These are phyloP conservation scores for Coelastrella sp. DNA, from an alignment of 139 green algal genomes.

Conservation along the genomic window DNA sequence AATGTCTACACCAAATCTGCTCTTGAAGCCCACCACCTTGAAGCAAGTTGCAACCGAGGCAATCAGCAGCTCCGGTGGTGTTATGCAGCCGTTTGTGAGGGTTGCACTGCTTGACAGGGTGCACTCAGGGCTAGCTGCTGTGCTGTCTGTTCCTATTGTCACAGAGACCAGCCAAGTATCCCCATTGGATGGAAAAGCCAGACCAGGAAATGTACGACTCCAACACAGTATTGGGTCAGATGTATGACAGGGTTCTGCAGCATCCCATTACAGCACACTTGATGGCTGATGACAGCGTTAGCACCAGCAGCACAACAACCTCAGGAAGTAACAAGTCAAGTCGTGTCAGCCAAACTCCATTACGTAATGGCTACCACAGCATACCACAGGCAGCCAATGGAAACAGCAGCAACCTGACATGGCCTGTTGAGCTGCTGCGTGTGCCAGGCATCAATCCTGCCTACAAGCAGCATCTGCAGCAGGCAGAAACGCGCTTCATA, in stretches of 20 bases:
- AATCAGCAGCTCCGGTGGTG: too few species aligned
- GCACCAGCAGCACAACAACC: too few species aligned
- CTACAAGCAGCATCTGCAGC: background rate
- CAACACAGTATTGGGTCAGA: constrained; percentile 13
- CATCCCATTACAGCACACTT: constrained; percentile 34
- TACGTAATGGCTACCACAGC: too few species aligned
- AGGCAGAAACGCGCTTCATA: background rate
- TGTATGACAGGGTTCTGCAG: constrained; percentile 37
- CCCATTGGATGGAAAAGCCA: constrained; percentile 32
- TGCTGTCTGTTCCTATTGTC: background rate
- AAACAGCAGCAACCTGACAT: background rate
- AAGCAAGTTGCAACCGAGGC: too few species aligned
- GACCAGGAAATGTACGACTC: background rate
- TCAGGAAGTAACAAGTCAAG: too few species aligned
- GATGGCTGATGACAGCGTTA: too few species aligned
- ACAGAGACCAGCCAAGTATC: background rate
- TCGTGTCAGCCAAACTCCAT: too few species aligned
- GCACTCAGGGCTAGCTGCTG: too few species aligned
- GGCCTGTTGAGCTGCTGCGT: constrained; percentile 22
- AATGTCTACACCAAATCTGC: too few species aligned
- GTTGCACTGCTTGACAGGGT: too few species aligned
- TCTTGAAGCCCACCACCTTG: too few species aligned
- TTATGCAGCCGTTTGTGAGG: too few species aligned
- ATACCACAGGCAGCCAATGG: background rate
- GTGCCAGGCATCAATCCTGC: background rate